These are phyloP conservation scores for Candida insectorum DNA, from an alignment of 805 yeast genomes.

Conservation along the genomic window DNA sequence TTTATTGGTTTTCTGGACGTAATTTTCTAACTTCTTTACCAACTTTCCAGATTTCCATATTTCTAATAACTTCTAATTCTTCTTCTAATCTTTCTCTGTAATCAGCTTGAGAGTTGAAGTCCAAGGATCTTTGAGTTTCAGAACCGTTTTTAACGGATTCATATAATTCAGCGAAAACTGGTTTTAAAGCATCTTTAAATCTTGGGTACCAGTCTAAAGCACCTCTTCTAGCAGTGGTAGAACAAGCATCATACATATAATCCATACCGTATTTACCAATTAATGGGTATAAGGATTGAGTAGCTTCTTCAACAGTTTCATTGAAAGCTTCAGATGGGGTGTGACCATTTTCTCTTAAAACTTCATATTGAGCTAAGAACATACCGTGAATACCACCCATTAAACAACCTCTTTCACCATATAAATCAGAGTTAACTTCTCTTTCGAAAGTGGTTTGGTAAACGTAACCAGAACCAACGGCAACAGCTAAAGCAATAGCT, in stretches of 20 bases:
- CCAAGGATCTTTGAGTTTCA: slow-evolving; percentile 97
- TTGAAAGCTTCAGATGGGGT: slow-evolving; percentile 99
- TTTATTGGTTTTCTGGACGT: slow-evolving; percentile 97
- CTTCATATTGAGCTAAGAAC: slow-evolving; percentile 99
- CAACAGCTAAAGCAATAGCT: slow-evolving; percentile 97
- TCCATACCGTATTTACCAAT: slow-evolving; percentile 99
- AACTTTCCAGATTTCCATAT: slow-evolving; percentile 98
- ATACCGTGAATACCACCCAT: slow-evolving; percentile 99
- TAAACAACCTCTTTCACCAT: slow-evolving; percentile 99
- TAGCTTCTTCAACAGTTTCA: slow-evolving; percentile 99
- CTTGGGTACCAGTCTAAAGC: slow-evolving; percentile 99
- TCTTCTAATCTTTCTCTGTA: slow-evolving; percentile 94
- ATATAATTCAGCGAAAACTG: slow-evolving; percentile 95
- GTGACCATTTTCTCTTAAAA: slow-evolving; percentile 99
- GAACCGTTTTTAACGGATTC: slow-evolving; percentile 92
- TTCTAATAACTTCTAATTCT: slow-evolving; percentile 91
- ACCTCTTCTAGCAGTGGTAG: slow-evolving; percentile 99
- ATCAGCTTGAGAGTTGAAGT: slow-evolving; percentile 97
- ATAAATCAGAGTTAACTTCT: slow-evolving; percentile 98
- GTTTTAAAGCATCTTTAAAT: slow-evolving; percentile 98
- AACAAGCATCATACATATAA: slow-evolving; percentile 99
- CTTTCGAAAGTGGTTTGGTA: slow-evolving; percentile 99
- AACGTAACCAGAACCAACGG: slow-evolving; percentile 99
- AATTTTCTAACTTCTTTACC: slow-evolving; percentile 99
- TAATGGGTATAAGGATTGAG: slow-evolving; percentile 98